Conservation (phyloP, 306 rosid genomes). For the Cercis canadensis region DNA sequence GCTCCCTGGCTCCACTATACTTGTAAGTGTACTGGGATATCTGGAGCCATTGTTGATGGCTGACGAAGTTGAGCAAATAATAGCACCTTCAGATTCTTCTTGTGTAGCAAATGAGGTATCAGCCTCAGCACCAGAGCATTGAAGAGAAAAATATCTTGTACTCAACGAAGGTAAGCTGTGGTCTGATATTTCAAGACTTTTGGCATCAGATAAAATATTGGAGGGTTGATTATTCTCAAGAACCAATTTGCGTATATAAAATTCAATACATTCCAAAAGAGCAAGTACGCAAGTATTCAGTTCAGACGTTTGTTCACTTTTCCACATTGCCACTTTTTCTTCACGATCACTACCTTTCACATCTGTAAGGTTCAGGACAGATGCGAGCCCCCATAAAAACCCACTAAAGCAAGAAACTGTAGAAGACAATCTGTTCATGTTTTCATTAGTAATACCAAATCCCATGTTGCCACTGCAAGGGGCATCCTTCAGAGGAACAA, state of each 20-base stretch:
- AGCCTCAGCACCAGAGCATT: too few species aligned
- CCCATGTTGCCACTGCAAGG: conserved; percentile 43
- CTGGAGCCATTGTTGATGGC: too few species aligned
- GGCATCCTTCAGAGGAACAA: conserved; percentile 49
- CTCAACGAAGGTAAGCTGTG: too few species aligned
- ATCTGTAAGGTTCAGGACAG: conserved; percentile 46
- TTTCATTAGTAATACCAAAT: conserved; percentile 35
- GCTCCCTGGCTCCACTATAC: conserved; percentile 38
- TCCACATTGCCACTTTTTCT: conserved; percentile 47
- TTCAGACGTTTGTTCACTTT: conserved; percentile 48
- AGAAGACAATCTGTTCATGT: conserved; percentile 62
- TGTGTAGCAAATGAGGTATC: too few species aligned
- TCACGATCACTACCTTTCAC: conserved; percentile 40
- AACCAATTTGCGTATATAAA: conserved; percentile 56
- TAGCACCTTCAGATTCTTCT: too few species aligned
- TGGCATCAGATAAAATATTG: conserved; percentile 45
- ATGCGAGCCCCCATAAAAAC: conserved; percentile 75
- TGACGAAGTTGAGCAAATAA: too few species aligned
- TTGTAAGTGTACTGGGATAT: conserved; percentile 2
- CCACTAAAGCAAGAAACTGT: conserved; percentile 73
- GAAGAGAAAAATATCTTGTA: too few species aligned
- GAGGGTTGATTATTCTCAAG: conserved; percentile 43
- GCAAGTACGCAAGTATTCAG: conserved; percentile 55
- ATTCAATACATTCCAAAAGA: conserved; percentile 50
- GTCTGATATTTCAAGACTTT: too few species aligned